These are phyloP conservation scores for Cladophialophora immunda DNA, from an alignment of 2,329 filamentous ascomycete species.

Conservation along the genomic window DNA sequence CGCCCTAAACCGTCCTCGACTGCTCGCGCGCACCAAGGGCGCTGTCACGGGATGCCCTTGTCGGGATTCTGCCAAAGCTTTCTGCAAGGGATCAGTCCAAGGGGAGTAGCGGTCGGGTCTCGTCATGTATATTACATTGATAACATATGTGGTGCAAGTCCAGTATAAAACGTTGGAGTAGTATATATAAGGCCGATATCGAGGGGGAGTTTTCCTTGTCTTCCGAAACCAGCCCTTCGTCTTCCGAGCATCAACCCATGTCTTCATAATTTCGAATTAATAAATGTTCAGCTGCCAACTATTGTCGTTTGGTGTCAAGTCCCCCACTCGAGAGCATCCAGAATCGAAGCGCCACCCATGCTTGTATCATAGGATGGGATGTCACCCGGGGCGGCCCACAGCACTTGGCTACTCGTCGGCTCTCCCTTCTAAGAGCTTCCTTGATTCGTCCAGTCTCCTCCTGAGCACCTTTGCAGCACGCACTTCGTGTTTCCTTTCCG, in stretches of 20 bases:
- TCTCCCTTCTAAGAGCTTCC: slow-evolving; percentile 75
- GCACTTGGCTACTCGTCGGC: slow-evolving; percentile 51
- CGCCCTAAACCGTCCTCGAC: not conserved
- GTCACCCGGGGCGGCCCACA: not conserved
- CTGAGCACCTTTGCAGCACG: slow-evolving; percentile 70
- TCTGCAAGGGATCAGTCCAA: not conserved
- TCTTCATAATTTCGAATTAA: slow-evolving; percentile 17
- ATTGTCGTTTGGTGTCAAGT: slow-evolving; percentile 19
- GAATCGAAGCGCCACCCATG: not conserved
- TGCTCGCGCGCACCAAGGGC: not conserved
- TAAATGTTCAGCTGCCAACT: slow-evolving; percentile 5
- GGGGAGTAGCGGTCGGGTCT: not conserved
- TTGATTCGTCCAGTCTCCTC: slow-evolving; percentile 77
- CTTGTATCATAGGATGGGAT: not conserved
- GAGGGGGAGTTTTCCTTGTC: not conserved
- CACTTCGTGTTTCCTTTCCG: slow-evolving; percentile 66
- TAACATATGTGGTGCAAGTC: not conserved
- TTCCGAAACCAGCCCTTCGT: not conserved
- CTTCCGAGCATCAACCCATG: slow-evolving; percentile 5
- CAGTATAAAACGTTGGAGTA: not conserved
- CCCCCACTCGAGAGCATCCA: not conserved
- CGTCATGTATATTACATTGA: slow-evolving; percentile 6
- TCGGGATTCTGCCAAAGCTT: not conserved
- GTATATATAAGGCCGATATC: slow-evolving; percentile 6
- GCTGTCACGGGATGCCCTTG: not conserved